phyloP scores from a whole-genome alignment of 1,139 yeast genomes.

The Geotrichum candidum region DNA sequence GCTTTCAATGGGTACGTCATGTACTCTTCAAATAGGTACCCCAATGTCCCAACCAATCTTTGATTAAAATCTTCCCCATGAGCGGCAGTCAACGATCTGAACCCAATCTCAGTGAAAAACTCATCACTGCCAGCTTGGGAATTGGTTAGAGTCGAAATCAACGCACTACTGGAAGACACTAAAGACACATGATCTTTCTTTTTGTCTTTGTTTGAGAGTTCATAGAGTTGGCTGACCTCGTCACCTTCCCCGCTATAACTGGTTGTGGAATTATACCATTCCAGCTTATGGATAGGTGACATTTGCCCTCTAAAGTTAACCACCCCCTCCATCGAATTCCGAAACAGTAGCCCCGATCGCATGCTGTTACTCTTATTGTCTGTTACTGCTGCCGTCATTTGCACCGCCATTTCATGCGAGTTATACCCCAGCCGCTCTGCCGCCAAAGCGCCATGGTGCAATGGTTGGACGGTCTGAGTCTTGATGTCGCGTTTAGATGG shows the following conservation, averaged over 20 bases:
- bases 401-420: slow-evolving; percentile 9
- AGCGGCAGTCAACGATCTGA: slow-evolving; percentile 12
- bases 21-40: slow-evolving; percentile 16
- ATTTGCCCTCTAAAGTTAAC: no score
- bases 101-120: background rate
- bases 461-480: background rate
- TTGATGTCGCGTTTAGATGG: background rate
- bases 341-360: no score
- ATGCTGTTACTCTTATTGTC: no score
- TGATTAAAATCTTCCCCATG: slow-evolving; percentile 13
- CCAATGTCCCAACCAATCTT: slow-evolving; percentile 12
- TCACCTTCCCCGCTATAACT: background rate
- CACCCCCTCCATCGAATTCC: no score
- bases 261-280: background rate
- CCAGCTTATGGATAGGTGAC: no score
- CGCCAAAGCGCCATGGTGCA: background rate
- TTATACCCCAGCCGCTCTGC: slow-evolving; percentile 8
- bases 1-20: slow-evolving; percentile 12
- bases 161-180: background rate
- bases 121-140: background rate
- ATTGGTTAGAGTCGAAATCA: slow-evolving; percentile 3
- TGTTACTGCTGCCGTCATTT: slow-evolving; percentile 7
- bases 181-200: background rate
- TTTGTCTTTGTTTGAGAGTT: background rate
- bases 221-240: background rate